Evolutionary conservation across 2,329 filamentous ascomycete species (phyloP), one percentile per base, ranked within the genome.

Genomic region (Mycocentrospora acerina): DNA sequence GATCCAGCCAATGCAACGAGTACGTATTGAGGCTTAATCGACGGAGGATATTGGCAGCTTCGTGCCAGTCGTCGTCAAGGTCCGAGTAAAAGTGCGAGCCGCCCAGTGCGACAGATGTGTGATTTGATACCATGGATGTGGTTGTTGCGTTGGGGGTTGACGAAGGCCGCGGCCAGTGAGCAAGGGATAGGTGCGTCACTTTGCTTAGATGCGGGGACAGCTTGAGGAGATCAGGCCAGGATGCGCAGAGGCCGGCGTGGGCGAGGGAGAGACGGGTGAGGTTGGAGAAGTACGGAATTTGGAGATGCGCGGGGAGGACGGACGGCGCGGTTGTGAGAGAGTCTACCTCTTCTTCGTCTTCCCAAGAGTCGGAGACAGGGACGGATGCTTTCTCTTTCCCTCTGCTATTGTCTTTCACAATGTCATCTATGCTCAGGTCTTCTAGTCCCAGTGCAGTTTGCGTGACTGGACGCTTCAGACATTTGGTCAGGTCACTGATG

Each of bases 181-280:
- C 80, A 2, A 85, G 69, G 0, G 80, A 83, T 2, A 85, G 68
- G 48, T 83, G 80, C 0, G 79, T 82, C 16, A 85, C 58, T 3
- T 72, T 79, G n/a, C 76, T 70, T 1, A 81, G 60, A 17, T 76
- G 69, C 0, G 73, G 70, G 0, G 80, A 70, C 1, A 84, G 57
- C 2, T 67, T 62, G 2, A 84, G 65, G 2, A 85, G 68, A 4
- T 76, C 71, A 11, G 70, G 61, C 81, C 81, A 85, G 9, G 71
- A 78, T 1, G 73, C 72, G 16, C 66, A 66, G 3, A 60, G 42
- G 4, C 68, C 66, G 3, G 76, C 77, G 36, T 80, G 70, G 2
- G 79, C 77, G 1, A 84, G 71, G 2, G 78, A 83, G 6, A 84
- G 69, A 39, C 76, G 78, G 24, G 74, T 79, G 15, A 85, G 68